Conservation (phyloP, 2,329 filamentous ascomycete species). For the Spiromastix sp. region DNA sequence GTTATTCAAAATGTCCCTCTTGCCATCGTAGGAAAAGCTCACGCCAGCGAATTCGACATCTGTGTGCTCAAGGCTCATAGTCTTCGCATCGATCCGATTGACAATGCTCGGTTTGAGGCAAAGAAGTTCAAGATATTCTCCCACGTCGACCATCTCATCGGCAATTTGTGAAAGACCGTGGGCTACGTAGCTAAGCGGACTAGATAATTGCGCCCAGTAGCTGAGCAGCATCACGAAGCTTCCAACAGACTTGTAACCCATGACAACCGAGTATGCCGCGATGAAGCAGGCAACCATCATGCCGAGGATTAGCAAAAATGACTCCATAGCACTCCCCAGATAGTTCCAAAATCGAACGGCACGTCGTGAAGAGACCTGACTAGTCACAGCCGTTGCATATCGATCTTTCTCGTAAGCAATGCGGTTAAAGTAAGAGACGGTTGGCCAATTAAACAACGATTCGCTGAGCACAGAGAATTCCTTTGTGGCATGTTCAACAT, state of each 20-base stretch:
- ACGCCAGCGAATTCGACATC: conserved; percentile 41
- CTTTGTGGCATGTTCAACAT: conserved; percentile 34
- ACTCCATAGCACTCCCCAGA: conserved; percentile 32
- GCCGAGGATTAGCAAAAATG: conserved; percentile 37
- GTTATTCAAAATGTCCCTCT: conserved; percentile 38
- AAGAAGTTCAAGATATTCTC: conserved; percentile 40
- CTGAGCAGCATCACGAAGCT: conserved; percentile 55
- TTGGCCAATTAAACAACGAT: conserved; percentile 50
- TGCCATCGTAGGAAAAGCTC: conserved; percentile 42
- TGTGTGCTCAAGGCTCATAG: conserved; percentile 32
- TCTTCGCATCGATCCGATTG: conserved; percentile 25
- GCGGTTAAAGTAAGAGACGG: conserved; percentile 49
- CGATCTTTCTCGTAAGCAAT: conserved; percentile 42
- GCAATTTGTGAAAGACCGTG: conserved; percentile 40
- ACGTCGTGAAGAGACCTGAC: conserved; percentile 27
- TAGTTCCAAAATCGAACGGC: conserved; percentile 24
- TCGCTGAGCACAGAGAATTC: conserved; percentile 48
- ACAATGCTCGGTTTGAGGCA: conserved; percentile 37
- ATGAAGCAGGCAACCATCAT: conserved; percentile 41
- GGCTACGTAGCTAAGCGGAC: conserved; percentile 41
- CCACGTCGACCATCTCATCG: conserved; percentile 52
- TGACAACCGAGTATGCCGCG: conserved; percentile 43
- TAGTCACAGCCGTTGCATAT: conserved; percentile 33
- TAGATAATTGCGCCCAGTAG: conserved; percentile 49
- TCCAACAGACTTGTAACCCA: conserved; percentile 42